Evolutionary conservation across 306 rosid species (phyloP).

Genomic region (Vigna mungo): DNA sequence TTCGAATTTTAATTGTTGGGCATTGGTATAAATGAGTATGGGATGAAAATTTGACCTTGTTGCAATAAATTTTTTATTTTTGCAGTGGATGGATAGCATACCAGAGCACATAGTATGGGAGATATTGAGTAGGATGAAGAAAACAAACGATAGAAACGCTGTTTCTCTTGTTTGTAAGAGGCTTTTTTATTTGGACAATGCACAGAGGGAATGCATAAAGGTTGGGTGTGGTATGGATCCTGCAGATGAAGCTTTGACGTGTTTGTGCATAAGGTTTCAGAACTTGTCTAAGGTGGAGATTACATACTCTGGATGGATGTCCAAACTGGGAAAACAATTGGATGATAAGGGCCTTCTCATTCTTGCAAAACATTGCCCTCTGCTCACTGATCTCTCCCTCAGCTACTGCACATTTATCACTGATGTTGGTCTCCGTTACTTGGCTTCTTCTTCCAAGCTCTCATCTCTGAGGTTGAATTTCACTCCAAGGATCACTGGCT

Average conservation of each 20-base stretch:
- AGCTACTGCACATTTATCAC: constrained; percentile 87
- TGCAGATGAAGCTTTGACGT: constrained; percentile 75
- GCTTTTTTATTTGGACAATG: constrained; percentile 65
- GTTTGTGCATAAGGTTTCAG: constrained; percentile 71
- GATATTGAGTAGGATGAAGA: constrained; percentile 70
- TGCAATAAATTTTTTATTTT: neutral
- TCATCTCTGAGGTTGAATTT: constrained; percentile 79
- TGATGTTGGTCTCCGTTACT: constrained; percentile 74
- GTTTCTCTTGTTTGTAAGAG: constrained; percentile 67
- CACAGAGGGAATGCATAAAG: constrained; percentile 68
- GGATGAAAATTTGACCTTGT: constrained; percentile 3
- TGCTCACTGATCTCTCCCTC: constrained; percentile 67
- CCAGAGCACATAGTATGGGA: constrained; percentile 91
- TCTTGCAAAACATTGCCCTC: constrained; percentile 66
- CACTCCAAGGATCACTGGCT: constrained; percentile 78
- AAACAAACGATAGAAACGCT: constrained; percentile 66
- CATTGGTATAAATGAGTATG: neutral
- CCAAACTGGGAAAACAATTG: constrained; percentile 82
- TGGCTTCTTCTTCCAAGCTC: constrained; percentile 72
- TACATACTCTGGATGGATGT: constrained; percentile 91
- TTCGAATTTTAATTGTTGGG: neutral
- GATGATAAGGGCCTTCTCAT: constrained; percentile 84
- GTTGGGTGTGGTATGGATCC: constrained; percentile 95
- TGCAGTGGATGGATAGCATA: constrained; percentile 64
- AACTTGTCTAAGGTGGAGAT: constrained; percentile 76